These are phyloP conservation scores for Orbilia brochopaga DNA, from an alignment of 2,329 filamentous ascomycete genomes.

Conservation along the genomic window DNA sequence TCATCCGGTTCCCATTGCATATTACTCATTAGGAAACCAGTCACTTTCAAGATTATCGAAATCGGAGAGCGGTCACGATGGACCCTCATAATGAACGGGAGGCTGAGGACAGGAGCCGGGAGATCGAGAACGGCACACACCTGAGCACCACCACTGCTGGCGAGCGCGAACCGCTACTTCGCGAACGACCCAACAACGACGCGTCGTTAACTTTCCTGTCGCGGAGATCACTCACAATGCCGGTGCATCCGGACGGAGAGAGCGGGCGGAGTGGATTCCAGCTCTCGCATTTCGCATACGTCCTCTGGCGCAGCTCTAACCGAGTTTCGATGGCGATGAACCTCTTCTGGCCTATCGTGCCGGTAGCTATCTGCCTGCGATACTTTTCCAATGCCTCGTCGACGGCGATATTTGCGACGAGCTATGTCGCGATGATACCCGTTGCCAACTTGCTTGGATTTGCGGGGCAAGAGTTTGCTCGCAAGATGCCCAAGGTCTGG, in stretches of 20 bases:
- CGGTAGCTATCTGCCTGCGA: conserved; percentile 56
- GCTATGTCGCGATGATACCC: conserved; percentile 78
- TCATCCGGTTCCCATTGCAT: not conserved
- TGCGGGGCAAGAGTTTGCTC: conserved; percentile 72
- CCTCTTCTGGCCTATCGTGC: conserved; percentile 49
- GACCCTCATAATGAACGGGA: not conserved
- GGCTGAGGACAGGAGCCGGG: not conserved
- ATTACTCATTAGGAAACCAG: no score
- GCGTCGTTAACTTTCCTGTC: not conserved
- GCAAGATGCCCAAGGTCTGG: conserved; percentile 76
- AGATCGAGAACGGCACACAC: no score
- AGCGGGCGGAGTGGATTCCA: conserved; percentile 72
- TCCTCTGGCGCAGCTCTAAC: conserved; percentile 70
- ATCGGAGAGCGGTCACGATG: not conserved
- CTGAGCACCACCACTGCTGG: not conserved
- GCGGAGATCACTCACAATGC: not conserved
- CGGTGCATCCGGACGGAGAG: conserved; percentile 66
- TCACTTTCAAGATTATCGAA: not conserved
- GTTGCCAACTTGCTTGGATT: conserved; percentile 78
- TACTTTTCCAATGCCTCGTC: conserved; percentile 64
- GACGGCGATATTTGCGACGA: conserved; percentile 71
- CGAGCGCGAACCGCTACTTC: not conserved
- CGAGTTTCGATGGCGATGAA: conserved; percentile 70
- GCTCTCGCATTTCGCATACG: conserved; percentile 68
- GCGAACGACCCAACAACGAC: not conserved